These are phyloP conservation scores for Neurospora sp. DNA, from an alignment of 495 filamentous ascomycete genomes.

Conservation along the genomic window DNA sequence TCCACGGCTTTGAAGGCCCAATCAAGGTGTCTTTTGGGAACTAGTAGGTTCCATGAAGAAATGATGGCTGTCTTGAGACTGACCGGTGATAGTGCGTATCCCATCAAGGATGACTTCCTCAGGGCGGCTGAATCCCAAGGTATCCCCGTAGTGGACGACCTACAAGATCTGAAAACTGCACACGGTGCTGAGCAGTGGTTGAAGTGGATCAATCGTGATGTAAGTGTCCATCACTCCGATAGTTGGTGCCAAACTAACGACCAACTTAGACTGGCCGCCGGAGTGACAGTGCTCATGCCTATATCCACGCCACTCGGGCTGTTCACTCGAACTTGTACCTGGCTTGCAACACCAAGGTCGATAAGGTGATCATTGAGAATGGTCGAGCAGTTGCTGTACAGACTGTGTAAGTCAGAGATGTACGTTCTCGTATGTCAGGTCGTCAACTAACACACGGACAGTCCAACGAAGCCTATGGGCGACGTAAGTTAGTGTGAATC, in stretches of 20 bases:
- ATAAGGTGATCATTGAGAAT: constrained; percentile 68
- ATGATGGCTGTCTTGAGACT: background rate
- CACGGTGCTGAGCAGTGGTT: constrained; percentile 51
- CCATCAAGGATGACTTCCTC: constrained; percentile 69
- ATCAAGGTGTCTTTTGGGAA: constrained; percentile 84
- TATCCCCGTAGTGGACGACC: constrained; percentile 60
- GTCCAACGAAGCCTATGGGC: constrained; percentile 30
- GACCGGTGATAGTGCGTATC: constrained; percentile 37
- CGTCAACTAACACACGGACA: constrained; percentile 7
- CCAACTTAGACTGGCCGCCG: constrained; percentile 47
- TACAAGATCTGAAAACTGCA: constrained; percentile 56
- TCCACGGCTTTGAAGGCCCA: constrained; percentile 71
- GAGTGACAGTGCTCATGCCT: constrained; percentile 67
- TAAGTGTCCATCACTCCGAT: constrained; percentile 19
- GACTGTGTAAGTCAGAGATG: constrained; percentile 25
- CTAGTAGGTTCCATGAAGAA: constrained; percentile 28
- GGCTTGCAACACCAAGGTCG: constrained; percentile 71
- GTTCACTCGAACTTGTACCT: constrained; percentile 64
- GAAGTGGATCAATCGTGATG: constrained; percentile 64
- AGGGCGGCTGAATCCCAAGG: constrained; percentile 68
- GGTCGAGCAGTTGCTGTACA: constrained; percentile 54
- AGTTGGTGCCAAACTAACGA: background rate
- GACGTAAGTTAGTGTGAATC: constrained; percentile 2
- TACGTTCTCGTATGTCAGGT: background rate
- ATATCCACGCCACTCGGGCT: constrained; percentile 58